These are phyloP conservation scores for Hypomyces perniciosus DNA, from an alignment of 2,329 filamentous ascomycete species.

Conservation along the genomic window DNA sequence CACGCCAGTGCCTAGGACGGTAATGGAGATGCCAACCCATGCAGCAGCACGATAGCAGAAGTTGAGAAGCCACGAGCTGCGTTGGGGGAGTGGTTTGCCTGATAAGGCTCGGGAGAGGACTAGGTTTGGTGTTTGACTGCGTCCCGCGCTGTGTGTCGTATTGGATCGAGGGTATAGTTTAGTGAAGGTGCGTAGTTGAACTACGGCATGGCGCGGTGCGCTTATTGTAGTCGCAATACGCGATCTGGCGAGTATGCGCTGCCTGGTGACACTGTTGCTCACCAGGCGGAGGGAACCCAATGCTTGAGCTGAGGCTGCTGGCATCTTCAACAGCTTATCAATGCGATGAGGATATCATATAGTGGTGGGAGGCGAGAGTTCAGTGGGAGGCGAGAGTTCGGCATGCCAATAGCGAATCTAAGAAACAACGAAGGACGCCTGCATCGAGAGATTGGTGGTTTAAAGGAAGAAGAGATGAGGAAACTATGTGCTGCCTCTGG, in stretches of 20 bases:
- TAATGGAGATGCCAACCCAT: slow-evolving; percentile 62
- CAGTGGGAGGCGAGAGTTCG: no score
- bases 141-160: slow-evolving; percentile 9
- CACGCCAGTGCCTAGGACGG: slow-evolving; percentile 62
- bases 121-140: not conserved
- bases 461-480: no score
- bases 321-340: not conserved
- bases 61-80: slow-evolving; percentile 43
- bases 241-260: slow-evolving; percentile 12
- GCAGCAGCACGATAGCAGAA: slow-evolving; percentile 62
- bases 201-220: slow-evolving; percentile 12
- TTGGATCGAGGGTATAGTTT: slow-evolving; percentile 15
- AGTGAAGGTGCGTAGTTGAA: slow-evolving; percentile 17
- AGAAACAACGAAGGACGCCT: no score
- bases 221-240: slow-evolving; percentile 12
- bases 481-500: no score
- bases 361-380: no score
- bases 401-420: no score
- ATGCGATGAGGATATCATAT: no score
- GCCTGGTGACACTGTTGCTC: slow-evolving; percentile 2
- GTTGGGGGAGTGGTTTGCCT: slow-evolving; percentile 46
- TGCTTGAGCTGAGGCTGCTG: slow-evolving; percentile 1
- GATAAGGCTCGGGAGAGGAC: slow-evolving; percentile 39
- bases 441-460: no score
- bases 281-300: slow-evolving; percentile 11